These are phyloP conservation scores for Tricholoma furcatifolium DNA, from an alignment of 768 basidiomycete genomes.

Conservation along the genomic window DNA sequence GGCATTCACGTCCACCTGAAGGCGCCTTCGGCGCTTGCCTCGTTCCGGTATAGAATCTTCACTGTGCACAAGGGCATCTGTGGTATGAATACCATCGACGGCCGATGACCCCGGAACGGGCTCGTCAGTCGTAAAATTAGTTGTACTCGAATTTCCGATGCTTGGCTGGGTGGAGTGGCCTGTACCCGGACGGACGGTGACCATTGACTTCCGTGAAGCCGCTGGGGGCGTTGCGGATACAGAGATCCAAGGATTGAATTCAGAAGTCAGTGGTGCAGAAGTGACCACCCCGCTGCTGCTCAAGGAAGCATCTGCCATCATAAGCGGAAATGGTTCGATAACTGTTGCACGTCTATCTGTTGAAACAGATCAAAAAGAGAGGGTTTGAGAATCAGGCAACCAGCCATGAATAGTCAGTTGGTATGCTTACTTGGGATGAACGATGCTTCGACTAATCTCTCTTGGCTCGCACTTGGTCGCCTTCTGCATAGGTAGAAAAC, in stretches of 20 bases:
- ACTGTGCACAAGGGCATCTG: too few relatives aligned
- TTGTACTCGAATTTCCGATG: conserved; percentile 3
- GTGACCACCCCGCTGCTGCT: not conserved
- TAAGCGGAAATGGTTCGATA: conserved; percentile 12
- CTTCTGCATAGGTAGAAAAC: conserved; percentile 22
- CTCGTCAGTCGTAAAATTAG: conserved; percentile 1
- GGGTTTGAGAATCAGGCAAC: not conserved
- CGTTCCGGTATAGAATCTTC: not conserved
- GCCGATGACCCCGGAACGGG: conserved; percentile 3
- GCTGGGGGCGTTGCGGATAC: conserved; percentile 1
- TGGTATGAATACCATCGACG: not conserved
- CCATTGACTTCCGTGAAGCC: conserved; percentile 8
- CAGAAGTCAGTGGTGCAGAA: not conserved
- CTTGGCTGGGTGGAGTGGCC: conserved; percentile 7
- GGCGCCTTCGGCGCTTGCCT: not conserved
- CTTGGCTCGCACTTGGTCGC: conserved; percentile 1
- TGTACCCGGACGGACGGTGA: conserved; percentile 1
- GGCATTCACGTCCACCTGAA: not conserved
- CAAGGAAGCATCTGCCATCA: not conserved
- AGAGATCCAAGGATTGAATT: conserved; percentile 3
- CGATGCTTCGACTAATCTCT: not conserved
- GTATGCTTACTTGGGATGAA: not conserved
- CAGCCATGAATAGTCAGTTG: too few relatives aligned
- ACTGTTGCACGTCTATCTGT: not conserved
- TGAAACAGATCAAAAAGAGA: not conserved